These are phyloP conservation scores for Akanthomyces muscarius DNA, from an alignment of 2,329 filamentous ascomycete genomes.

Conservation along the genomic window DNA sequence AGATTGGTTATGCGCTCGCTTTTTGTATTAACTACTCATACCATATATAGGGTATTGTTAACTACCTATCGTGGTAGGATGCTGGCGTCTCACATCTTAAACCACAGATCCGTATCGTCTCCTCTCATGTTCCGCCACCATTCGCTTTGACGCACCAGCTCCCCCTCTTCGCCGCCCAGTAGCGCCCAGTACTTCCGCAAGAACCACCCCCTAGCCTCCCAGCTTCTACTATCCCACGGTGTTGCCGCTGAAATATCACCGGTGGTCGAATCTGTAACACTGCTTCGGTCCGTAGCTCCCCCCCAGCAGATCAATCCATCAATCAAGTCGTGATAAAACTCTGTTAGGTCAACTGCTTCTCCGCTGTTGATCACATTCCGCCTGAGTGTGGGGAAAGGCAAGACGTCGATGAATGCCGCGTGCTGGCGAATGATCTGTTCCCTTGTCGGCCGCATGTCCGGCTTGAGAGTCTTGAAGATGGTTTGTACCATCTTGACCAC, in stretches of 20 bases:
- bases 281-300: too few species aligned
- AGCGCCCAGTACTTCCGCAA: conserved; percentile 25
- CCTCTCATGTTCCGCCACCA: conserved; percentile 26
- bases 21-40: too few species aligned
- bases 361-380: conserved; percentile 26
- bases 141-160: conserved; percentile 25
- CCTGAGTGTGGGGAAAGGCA: conserved; percentile 26
- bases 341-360: too few species aligned
- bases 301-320: too few species aligned
- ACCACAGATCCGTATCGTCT: conserved; percentile 13
- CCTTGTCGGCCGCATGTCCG: conserved; percentile 24
- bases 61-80: too few species aligned
- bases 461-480: conserved; percentile 24
- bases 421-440: conserved; percentile 24
- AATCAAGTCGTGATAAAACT: too few species aligned
- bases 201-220: too few species aligned
- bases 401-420: conserved; percentile 24
- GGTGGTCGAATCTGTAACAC: too few species aligned
- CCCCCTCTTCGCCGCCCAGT: conserved; percentile 25
- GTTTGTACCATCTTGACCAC: conserved; percentile 22
- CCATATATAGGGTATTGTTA: too few species aligned
- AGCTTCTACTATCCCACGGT: too few species aligned
- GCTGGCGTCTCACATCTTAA: background rate
- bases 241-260: too few species aligned
- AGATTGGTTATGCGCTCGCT: too few species aligned